Conservation (phyloP, 2,329 filamentous ascomycete species). For the Colletotrichum falcatum region DNA sequence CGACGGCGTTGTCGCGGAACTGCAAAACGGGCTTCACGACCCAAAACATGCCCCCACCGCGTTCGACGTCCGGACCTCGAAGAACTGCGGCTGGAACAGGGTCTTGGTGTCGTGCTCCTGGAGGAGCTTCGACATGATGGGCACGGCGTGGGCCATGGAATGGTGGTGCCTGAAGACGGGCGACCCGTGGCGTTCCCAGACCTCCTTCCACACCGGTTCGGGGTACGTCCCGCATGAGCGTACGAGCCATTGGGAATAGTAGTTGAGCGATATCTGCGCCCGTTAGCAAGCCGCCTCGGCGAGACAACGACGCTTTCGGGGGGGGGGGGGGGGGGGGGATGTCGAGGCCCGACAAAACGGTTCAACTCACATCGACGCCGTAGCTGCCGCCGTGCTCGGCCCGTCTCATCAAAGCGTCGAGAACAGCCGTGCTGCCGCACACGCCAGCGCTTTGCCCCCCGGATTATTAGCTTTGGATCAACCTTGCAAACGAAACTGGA, state of each 20-base stretch:
- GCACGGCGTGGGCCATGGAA: conserved; percentile 55
- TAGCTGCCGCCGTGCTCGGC: conserved; percentile 47
- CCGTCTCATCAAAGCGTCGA: conserved; percentile 55
- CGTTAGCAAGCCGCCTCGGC: neutral
- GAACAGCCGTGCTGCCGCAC: conserved; percentile 53
- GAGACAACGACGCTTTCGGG: too few relatives aligned
- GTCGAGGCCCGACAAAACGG: conserved; percentile 44
- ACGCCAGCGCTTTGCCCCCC: conserved; percentile 53
- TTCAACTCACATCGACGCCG: conserved; percentile 41
- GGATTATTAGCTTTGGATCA: neutral
- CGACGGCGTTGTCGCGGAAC: conserved; percentile 51
- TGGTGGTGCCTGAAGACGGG: conserved; percentile 64
- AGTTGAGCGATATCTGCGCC: conserved; percentile 51
- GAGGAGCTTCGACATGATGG: conserved; percentile 53
- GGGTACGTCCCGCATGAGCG: conserved; percentile 54
- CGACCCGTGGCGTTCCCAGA: conserved; percentile 62
- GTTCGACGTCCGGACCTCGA: conserved; percentile 49
- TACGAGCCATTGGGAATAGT: conserved; percentile 58
- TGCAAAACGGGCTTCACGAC: conserved; percentile 56
- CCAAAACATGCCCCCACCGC: conserved; percentile 47
- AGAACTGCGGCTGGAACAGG: conserved; percentile 62
- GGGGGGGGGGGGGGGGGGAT: conserved; percentile 19
- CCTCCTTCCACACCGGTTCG: conserved; percentile 41
- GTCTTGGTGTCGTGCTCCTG: conserved; percentile 49
- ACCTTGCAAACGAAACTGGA: neutral